Base-by-base conservation (phyloP, 1,139 yeast species). In the Zygotorulaspora mrakii region DNA sequence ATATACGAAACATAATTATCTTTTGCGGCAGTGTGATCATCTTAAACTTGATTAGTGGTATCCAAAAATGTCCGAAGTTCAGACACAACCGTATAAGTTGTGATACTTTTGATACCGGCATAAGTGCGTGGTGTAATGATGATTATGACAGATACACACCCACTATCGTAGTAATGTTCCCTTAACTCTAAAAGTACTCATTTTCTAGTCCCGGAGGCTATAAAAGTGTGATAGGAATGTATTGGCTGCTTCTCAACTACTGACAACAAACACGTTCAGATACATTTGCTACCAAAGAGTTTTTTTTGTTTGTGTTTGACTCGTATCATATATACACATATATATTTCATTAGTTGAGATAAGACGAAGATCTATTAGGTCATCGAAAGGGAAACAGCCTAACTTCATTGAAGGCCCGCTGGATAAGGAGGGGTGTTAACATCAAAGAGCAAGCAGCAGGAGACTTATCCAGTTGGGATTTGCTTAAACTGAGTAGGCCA, bases 121-220 rank as follows among this genome's bases (percentile, higher is more conserved):
- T 33, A 27, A 31, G 17, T 13, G 35, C 39, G 42, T 39, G 42
- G 42, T 39, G 42, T 39, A 39, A 30, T 25, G 42, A 35, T 35
- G 42, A 39, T 7, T 21, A 28, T 28, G 31, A 28, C 31, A 16
- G 31, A 28, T 11, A 28, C 31, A 14, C 12, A 17, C 31, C 10
- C 11, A 24, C n/a, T 24, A 28, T 14, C 6, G 9, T 11, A 18
- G 13, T 31, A 16, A 21, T 31, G 25, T 35, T 39, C 42, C 42
- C 42, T 39, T 34, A 36, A 25, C 35, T 28, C 22, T 28, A 16
- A 17, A 28, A 20, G 21, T 28, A 28, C 20, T 17, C n/a, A 28
- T 16, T 25, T 25, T 28, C 17, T 17, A 9, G 20, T 7, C 18
- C 18, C 31, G 16, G 13, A 28, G 17, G 12, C 31, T 28, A 28